Percentiles rank a stretch among this genome's conserved stretches.
These are phyloP conservation scores for Neurospora sp. DNA, from an alignment of 495 filamentous ascomycete species.

Conservation along the genomic window DNA sequence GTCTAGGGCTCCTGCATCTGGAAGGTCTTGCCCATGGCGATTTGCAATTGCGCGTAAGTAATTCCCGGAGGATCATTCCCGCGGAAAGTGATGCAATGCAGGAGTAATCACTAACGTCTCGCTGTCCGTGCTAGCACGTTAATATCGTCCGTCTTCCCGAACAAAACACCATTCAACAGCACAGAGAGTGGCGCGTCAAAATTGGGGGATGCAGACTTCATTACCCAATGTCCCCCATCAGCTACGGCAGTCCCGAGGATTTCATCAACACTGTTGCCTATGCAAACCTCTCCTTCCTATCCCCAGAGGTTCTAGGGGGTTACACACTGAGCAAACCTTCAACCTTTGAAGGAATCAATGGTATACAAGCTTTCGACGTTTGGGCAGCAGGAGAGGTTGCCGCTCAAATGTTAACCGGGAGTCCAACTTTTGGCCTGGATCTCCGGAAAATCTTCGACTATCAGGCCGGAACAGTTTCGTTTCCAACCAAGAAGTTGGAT, in stretches of 20 bases:
- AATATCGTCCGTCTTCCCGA: neutral
- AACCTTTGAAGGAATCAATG: neutral
- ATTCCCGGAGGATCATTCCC: neutral
- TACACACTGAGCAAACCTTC: neutral
- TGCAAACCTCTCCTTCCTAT: neutral
- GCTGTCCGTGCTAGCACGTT: neutral
- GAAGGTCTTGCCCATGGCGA: neutral
- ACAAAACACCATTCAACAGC: neutral
- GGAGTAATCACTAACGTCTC: neutral
- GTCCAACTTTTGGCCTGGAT: neutral
- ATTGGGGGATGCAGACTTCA: neutral
- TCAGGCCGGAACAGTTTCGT: neutral
- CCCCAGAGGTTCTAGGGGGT: neutral
- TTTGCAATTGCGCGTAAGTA: neutral
- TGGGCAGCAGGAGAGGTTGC: neutral
- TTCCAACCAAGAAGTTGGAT: neutral
- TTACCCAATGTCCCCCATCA: neutral
- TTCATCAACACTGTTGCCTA: neutral
- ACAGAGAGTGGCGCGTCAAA: neutral
- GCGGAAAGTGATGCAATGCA: neutral
- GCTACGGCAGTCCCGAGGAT: neutral
- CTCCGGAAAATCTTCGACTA: neutral
- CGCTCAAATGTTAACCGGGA: neutral
- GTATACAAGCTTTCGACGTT: neutral
- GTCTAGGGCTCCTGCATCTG: neutral